These are phyloP conservation scores for Penicillium fuscoglaucum DNA, from an alignment of 2,329 filamentous ascomycete species.

Conservation along the genomic window DNA sequence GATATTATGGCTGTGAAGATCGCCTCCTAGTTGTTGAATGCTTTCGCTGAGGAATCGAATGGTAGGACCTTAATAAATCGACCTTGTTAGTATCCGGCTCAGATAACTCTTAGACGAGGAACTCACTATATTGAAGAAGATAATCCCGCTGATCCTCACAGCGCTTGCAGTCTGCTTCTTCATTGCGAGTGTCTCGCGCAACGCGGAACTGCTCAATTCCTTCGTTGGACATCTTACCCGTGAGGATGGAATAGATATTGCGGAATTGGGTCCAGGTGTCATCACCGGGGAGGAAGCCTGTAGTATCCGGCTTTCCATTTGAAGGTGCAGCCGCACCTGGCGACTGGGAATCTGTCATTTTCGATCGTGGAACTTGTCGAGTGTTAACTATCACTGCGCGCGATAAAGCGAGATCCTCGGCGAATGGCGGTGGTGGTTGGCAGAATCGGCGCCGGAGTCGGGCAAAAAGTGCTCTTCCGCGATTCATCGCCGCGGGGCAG, in stretches of 20 bases:
- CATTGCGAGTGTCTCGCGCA: slow-evolving; percentile 71
- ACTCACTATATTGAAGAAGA: slow-evolving; percentile 70
- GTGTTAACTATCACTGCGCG: slow-evolving; percentile 1
- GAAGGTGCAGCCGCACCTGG: slow-evolving; percentile 22
- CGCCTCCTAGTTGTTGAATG: slow-evolving; percentile 74
- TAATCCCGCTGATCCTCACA: slow-evolving; percentile 84
- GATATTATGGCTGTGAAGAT: slow-evolving; percentile 72
- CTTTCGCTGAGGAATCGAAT: slow-evolving; percentile 85
- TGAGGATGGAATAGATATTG: slow-evolving; percentile 82
- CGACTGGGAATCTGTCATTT: slow-evolving; percentile 35
- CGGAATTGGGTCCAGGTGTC: slow-evolving; percentile 62
- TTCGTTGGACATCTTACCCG: slow-evolving; percentile 67
- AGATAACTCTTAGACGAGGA: background rate
- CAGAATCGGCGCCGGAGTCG: slow-evolving; percentile 28
- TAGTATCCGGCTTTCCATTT: slow-evolving; percentile 28
- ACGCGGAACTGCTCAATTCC: slow-evolving; percentile 75
- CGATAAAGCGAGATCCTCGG: slow-evolving; percentile 29
- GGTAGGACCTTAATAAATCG: slow-evolving; percentile 59
- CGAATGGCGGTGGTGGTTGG: slow-evolving; percentile 31
- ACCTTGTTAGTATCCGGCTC: slow-evolving; percentile 6
- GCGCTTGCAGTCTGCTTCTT: slow-evolving; percentile 72
- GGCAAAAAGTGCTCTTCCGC: slow-evolving; percentile 11
- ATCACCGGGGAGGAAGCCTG: slow-evolving; percentile 43
- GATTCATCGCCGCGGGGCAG: slow-evolving; percentile 8
- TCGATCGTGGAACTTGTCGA: slow-evolving; percentile 10